A percentile compares a stretch with the other conserved stretches of the same genome.
Conservation (phyloP, 1,139 yeast genomes). For the Protomyces macrosporus region DNA sequence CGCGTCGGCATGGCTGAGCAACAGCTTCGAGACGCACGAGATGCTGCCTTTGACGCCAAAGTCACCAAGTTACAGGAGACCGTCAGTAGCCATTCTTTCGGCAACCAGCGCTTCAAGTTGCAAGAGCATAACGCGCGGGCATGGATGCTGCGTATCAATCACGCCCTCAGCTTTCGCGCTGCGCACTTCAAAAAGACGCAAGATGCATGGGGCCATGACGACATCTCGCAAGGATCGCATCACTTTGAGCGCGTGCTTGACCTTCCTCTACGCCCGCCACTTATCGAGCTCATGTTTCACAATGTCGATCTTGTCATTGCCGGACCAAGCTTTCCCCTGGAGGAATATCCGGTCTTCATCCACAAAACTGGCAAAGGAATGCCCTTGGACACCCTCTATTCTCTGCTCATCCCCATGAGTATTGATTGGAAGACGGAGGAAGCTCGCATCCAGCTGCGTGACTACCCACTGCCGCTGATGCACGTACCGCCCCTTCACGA, state of each 20-base stretch:
- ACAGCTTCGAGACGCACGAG: constrained; percentile 55
- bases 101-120: constrained; percentile 33
- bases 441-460: constrained; percentile 54
- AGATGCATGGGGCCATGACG: constrained; percentile 47
- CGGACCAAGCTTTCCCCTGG: constrained; percentile 53
- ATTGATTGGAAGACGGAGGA: constrained; percentile 49
- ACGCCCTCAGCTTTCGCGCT: constrained; percentile 15
- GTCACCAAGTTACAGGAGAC: constrained; percentile 35
- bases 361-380: constrained; percentile 75
- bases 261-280: constrained; percentile 57
- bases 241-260: constrained; percentile 50
- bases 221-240: constrained; percentile 40
- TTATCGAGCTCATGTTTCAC: constrained; percentile 54
- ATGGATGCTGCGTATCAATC: constrained; percentile 56
- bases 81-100: background rate
- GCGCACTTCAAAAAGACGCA: constrained; percentile 44
- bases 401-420: constrained; percentile 62
- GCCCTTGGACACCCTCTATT: constrained; percentile 63
- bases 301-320: constrained; percentile 52
- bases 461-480: constrained; percentile 59
- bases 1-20: constrained; percentile 75
- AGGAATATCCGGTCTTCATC: constrained; percentile 55
- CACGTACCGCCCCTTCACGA: constrained; percentile 40
- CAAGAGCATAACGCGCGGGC: constrained; percentile 54
- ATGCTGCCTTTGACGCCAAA: constrained; percentile 50